Conservation (phyloP, 495 filamentous ascomycete species). For the Glonium stellatum region DNA sequence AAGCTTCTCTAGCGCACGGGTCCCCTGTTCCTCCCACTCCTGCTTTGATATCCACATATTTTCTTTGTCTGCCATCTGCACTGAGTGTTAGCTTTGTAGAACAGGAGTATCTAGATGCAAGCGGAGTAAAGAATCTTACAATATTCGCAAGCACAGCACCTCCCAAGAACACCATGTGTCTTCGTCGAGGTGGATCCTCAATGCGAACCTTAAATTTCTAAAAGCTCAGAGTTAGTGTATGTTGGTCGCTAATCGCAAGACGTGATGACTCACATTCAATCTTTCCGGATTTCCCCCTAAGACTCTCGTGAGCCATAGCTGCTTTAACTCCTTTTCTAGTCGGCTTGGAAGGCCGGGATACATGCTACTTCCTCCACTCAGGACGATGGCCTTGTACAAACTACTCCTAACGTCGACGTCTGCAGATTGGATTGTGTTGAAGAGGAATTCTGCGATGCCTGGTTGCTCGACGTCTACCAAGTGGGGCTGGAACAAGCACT, state of each 20-base stretch:
- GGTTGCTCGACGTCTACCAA: slow-evolving; percentile 96
- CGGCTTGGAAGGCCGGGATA: slow-evolving; percentile 92
- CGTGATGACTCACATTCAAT: slow-evolving; percentile 54
- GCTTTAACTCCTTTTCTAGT: slow-evolving; percentile 97
- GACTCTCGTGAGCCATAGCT: slow-evolving; percentile 92
- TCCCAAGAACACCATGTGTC: slow-evolving; percentile 98
- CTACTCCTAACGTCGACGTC: slow-evolving; percentile 91
- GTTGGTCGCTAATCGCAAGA: slow-evolving; percentile 4
- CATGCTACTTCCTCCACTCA: slow-evolving; percentile 96
- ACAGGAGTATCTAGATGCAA: not conserved
- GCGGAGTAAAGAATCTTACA: slow-evolving; percentile 39
- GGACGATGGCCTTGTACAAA: slow-evolving; percentile 93
- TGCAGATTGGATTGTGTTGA: slow-evolving; percentile 95
- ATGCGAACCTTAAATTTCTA: slow-evolving; percentile 99
- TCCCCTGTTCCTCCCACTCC: slow-evolving; percentile 92
- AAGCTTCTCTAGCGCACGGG: slow-evolving; percentile 81
- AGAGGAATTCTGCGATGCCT: slow-evolving; percentile 91
- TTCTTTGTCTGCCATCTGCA: slow-evolving; percentile 88
- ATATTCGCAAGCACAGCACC: slow-evolving; percentile 96
- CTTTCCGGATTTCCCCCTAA: slow-evolving; percentile 84
- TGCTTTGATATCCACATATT: slow-evolving; percentile 97
- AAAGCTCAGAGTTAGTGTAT: slow-evolving; percentile 9
- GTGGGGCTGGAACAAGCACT: slow-evolving; percentile 98
- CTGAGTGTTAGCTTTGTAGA: slow-evolving; percentile 17
- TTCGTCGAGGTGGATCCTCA: slow-evolving; percentile 89